Evolutionary conservation across 768 basidiomycete species (phyloP).

Genomic region (Suillus lakei): DNA sequence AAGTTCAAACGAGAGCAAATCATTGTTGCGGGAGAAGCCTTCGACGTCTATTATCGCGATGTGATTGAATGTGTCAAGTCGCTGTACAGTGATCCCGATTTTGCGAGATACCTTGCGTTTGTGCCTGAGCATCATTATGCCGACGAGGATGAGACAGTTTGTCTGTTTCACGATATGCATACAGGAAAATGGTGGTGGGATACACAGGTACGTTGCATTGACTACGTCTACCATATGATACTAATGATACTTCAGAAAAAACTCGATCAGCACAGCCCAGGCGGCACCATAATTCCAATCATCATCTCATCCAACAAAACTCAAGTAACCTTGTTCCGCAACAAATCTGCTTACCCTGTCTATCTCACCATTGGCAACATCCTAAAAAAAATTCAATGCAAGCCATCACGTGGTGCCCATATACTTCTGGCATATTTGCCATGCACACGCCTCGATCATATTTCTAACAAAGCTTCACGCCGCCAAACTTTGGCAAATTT

Average conservation of each 20-base stretch:
- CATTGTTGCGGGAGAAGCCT: slow-evolving; percentile 32
- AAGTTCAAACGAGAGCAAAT: slow-evolving; percentile 31
- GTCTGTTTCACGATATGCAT: slow-evolving; percentile 48
- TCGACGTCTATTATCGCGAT: slow-evolving; percentile 40
- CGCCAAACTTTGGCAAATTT: slow-evolving; percentile 8
- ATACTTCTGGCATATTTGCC: background rate
- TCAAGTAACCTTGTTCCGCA: slow-evolving; percentile 20
- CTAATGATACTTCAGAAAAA: slow-evolving; percentile 9
- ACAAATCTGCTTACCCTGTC: slow-evolving; percentile 23
- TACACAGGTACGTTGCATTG: slow-evolving; percentile 43
- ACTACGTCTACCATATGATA: background rate
- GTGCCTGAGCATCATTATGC: slow-evolving; percentile 44
- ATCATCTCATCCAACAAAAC: slow-evolving; percentile 31
- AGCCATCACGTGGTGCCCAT: slow-evolving; percentile 2
- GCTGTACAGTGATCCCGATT: slow-evolving; percentile 41
- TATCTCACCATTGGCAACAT: slow-evolving; percentile 41
- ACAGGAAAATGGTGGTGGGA: slow-evolving; percentile 59
- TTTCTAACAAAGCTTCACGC: slow-evolving; percentile 14
- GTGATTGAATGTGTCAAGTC: slow-evolving; percentile 41
- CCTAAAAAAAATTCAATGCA: slow-evolving; percentile 33
- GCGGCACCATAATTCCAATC: slow-evolving; percentile 17
- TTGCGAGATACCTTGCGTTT: slow-evolving; percentile 34
- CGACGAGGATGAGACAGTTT: slow-evolving; percentile 26
- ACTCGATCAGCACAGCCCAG: slow-evolving; percentile 19
- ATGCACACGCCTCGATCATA: slow-evolving; percentile 10